Conservation (phyloP, 139 green algal species). For the Chloropicon primus region DNA sequence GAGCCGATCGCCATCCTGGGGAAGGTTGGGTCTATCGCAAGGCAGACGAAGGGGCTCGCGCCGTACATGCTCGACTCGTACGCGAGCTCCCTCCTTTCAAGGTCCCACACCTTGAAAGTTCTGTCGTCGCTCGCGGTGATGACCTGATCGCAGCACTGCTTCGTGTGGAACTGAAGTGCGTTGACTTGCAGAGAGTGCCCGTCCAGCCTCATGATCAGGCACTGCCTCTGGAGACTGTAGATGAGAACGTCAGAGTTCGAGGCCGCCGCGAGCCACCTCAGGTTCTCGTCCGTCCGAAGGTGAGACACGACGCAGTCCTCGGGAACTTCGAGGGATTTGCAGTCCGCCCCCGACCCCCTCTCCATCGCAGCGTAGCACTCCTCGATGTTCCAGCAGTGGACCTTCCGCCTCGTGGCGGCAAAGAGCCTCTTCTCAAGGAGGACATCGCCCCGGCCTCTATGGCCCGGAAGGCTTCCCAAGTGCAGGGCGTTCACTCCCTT, state of each 20-base stretch:
- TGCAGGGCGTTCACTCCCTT: not conserved
- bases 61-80: constrained; percentile 19
- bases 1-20: constrained; percentile 21
- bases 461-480: not conserved
- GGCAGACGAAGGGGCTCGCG: constrained; percentile 14
- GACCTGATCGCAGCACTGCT: constrained; percentile 2
- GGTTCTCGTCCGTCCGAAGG: not conserved
- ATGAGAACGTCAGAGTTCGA: not conserved
- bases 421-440: not conserved
- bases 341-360: too few relatives aligned
- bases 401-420: not conserved
- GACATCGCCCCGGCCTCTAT: not conserved
- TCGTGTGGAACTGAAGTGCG: not conserved
- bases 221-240: not conserved
- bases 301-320: not conserved
- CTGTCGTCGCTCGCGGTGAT: constrained; percentile 25
- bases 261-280: not conserved
- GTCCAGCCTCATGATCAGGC: not conserved
- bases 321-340: not conserved
- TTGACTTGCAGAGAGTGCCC: not conserved
- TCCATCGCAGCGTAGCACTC: not conserved
- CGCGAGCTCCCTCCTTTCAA: constrained; percentile 13
- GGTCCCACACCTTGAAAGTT: constrained; percentile 36
- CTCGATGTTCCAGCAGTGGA: not conserved
- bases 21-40: constrained; percentile 25